Evolutionary conservation across 805 yeast species (phyloP), one percentile per base, ranked within the genome.

Genomic region (Starmerella khaoyaiensis): DNA sequence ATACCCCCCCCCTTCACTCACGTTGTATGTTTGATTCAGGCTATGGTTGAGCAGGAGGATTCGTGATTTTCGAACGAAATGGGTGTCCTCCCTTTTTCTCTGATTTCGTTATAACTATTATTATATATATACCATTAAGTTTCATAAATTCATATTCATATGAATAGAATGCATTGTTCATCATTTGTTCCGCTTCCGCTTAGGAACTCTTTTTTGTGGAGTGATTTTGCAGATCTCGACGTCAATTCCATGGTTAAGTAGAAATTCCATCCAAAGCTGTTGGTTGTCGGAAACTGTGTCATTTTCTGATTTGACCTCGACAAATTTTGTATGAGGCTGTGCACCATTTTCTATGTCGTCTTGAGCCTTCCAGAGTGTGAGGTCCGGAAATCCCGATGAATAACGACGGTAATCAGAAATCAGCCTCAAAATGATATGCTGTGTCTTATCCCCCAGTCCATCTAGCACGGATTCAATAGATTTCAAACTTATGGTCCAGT

Each of bases 201-300:
- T 41, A n/a, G 24, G 12, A 6, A 31, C 35, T 17, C 29, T 18
- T 17, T 36, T 27, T 14, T 20, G 25, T 5, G 48, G 42, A 3
- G 39, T 29, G 5, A 45, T 37, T 28, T 42, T 43, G 29, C 63
- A 59, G 8, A 60, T 39, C 37, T 58, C 63, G 2, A 57, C 63
- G 4, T 41, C 46, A 5, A 54, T 40, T 0, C 55, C 59, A 5
- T 40, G 31, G 10, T 40, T 41, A 12, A 50, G 24, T 28, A 60
- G 37, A 20, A 55, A 49, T 40, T 56, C 53, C 35, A 60, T 53
- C 64, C 64, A 60, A 6, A 57, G 35, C 22, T 51, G 44, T 49
- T 60, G 65, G 31, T 49, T 53, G 36, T 59, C 62, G 14, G 62
- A 57, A 19, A 60, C 45, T 2, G 53, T 47, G 39, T 60, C 65